phyloP scores from a whole-genome alignment of 2,329 filamentous ascomycete genomes.

The Nigrospora sphaerica region DNA sequence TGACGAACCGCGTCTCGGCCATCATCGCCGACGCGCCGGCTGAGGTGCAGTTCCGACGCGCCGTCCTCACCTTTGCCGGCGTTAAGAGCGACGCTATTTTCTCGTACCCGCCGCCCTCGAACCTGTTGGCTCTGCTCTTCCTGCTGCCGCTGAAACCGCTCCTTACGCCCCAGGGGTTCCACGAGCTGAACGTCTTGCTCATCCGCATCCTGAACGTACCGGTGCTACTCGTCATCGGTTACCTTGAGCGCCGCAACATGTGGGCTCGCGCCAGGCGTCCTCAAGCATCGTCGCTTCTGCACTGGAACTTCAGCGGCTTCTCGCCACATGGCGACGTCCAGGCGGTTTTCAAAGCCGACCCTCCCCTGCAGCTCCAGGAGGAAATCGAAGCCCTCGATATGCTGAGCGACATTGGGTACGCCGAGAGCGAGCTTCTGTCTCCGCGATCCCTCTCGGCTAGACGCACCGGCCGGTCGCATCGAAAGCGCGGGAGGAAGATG shows the following conservation, averaged over 20 bases:
- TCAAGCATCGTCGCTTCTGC: constrained; percentile 10
- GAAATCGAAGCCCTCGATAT: constrained; percentile 26
- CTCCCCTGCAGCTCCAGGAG: constrained; percentile 34
- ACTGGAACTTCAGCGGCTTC: constrained; percentile 38
- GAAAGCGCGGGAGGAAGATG: neutral
- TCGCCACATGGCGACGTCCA: constrained; percentile 55
- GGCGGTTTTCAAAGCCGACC: constrained; percentile 52
- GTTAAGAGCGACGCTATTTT: constrained; percentile 68
- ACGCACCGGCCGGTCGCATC: neutral
- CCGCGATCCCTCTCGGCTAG: neutral
- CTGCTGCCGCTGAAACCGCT: constrained; percentile 60
- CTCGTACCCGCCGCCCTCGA: constrained; percentile 63
- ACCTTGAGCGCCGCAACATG: constrained; percentile 53
- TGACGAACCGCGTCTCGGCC: constrained; percentile 64
- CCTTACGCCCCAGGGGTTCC: constrained; percentile 57
- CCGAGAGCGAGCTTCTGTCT: constrained; percentile 4
- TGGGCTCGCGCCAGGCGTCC: neutral
- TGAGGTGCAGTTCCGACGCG: constrained; percentile 65
- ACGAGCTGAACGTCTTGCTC: constrained; percentile 62
- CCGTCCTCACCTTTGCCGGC: constrained; percentile 66
- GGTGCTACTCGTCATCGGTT: constrained; percentile 51
- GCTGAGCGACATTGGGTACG: constrained; percentile 19
- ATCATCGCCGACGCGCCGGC: constrained; percentile 63
- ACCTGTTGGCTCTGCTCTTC: constrained; percentile 55
- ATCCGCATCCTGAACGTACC: constrained; percentile 59